Percentiles rank a stretch among this genome's conserved stretches.
These are phyloP conservation scores for Coix lacrymajobi DNA, from an alignment of 176 grass and related monocot genomes.

Conservation along the genomic window DNA sequence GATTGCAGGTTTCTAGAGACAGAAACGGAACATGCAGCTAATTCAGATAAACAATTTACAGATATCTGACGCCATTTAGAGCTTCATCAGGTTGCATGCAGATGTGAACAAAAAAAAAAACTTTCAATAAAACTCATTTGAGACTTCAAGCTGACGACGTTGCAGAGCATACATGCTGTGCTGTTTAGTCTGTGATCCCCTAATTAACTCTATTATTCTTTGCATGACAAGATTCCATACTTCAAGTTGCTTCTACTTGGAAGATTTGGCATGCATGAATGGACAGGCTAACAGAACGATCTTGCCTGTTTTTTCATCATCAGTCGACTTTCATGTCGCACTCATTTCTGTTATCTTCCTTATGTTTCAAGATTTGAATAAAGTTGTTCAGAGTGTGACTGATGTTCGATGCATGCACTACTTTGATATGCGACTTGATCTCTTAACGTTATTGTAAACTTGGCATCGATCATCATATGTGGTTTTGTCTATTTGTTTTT, in stretches of 20 bases:
- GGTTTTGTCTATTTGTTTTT: neutral
- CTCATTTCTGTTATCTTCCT: constrained; percentile 47
- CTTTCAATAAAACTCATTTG: neutral
- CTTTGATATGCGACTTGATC: neutral
- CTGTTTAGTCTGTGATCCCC: neutral
- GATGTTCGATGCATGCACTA: neutral
- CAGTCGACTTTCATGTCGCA: neutral
- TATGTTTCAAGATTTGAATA: constrained; percentile 39
- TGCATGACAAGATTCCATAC: neutral
- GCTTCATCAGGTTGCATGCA: neutral
- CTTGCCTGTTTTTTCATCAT: neutral
- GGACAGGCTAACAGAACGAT: constrained; percentile 33
- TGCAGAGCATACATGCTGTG: neutral
- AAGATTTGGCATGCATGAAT: constrained; percentile 14
- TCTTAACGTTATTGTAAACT: neutral
- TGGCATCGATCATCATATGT: neutral
- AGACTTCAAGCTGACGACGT: neutral
- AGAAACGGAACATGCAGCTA: neutral
- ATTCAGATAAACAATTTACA: neutral
- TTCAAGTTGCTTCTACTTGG: constrained; percentile 12
- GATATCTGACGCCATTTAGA: neutral
- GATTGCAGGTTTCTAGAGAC: neutral
- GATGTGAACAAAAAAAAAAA: too few species aligned
- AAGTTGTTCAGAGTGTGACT: neutral
- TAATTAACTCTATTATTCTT: neutral